Percentiles rank a stretch among this genome's conserved stretches.
phyloP scores from a whole-genome alignment of 345 rosid species.

The Aquilaria malaccensis region DNA sequence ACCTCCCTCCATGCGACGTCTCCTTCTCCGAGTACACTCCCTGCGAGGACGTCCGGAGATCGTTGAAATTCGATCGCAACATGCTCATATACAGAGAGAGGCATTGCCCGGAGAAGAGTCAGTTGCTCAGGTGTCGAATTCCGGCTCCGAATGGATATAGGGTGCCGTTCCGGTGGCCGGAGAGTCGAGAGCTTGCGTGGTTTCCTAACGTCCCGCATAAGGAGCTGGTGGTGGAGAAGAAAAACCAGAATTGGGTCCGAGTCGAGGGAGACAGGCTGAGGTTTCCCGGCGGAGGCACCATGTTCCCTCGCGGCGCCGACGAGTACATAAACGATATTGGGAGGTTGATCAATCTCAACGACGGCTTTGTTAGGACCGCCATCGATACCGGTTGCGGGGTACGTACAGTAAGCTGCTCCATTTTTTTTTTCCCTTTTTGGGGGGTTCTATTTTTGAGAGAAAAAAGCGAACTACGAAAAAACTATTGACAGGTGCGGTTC shows the following conservation, averaged over 20 bases:
- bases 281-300: conserved; percentile 98
- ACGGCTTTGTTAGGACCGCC: conserved; percentile 88
- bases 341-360: conserved; percentile 61
- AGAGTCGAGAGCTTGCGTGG: conserved; percentile 79
- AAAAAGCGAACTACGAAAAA: no score
- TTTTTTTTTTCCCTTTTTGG: neutral
- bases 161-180: conserved; percentile 83
- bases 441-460: neutral
- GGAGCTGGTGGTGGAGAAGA: conserved; percentile 79
- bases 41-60: conserved; percentile 60
- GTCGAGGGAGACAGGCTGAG: conserved; percentile 56
- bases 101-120: conserved; percentile 55
- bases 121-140: conserved; percentile 50
- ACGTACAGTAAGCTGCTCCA: conserved; percentile 17
- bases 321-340: conserved; percentile 80
- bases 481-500: no score
- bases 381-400: conserved; percentile 99
- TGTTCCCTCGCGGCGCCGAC: conserved; percentile 86
- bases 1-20: conserved; percentile 52
- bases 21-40: conserved; percentile 61
- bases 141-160: conserved; percentile 81
- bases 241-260: conserved; percentile 83
- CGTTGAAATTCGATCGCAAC: conserved; percentile 44
- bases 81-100: conserved; percentile 70
- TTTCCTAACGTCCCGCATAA: conserved; percentile 88